These are phyloP conservation scores for Hymenoscyphus linearis DNA, from an alignment of 2,329 filamentous ascomycete genomes.

Conservation along the genomic window DNA sequence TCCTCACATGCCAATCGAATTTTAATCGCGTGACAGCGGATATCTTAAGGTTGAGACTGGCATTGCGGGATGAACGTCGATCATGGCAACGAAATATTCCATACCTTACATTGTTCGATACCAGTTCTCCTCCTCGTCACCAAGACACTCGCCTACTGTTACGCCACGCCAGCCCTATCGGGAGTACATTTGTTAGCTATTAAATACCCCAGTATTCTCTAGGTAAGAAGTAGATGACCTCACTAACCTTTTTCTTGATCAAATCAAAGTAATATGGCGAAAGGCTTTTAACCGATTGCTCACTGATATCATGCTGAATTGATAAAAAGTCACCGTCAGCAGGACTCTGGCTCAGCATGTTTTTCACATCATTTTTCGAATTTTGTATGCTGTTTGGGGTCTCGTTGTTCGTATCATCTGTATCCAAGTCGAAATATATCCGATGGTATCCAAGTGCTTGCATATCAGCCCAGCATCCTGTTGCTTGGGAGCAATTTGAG, in stretches of 20 bases:
- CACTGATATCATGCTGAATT: constrained; percentile 38
- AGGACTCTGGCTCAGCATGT: constrained; percentile 29
- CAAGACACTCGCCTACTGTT: constrained; percentile 41
- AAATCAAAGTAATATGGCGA: constrained; percentile 27
- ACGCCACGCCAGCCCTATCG: constrained; percentile 34
- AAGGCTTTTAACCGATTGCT: constrained; percentile 30
- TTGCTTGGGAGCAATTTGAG: constrained; percentile 29
- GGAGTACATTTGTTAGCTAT: background rate
- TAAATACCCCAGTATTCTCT: background rate
- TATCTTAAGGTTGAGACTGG: background rate
- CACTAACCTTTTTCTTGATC: constrained; percentile 28
- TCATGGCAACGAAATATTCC: background rate
- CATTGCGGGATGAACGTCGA: background rate
- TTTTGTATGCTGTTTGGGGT: constrained; percentile 38
- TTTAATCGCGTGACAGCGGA: background rate
- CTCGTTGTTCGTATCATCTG: constrained; percentile 43
- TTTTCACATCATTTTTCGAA: constrained; percentile 39
- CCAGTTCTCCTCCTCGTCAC: constrained; percentile 37
- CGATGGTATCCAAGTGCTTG: constrained; percentile 40
- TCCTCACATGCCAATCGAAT: background rate
- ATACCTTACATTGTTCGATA: constrained; percentile 30
- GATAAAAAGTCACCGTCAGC: constrained; percentile 33
- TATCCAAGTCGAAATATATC: constrained; percentile 45
- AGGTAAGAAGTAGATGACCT: background rate
- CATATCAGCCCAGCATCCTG: constrained; percentile 33